Evolutionary conservation across 192 early-diverging fungal species (phyloP).

Genomic region (Coemansia sp.): DNA sequence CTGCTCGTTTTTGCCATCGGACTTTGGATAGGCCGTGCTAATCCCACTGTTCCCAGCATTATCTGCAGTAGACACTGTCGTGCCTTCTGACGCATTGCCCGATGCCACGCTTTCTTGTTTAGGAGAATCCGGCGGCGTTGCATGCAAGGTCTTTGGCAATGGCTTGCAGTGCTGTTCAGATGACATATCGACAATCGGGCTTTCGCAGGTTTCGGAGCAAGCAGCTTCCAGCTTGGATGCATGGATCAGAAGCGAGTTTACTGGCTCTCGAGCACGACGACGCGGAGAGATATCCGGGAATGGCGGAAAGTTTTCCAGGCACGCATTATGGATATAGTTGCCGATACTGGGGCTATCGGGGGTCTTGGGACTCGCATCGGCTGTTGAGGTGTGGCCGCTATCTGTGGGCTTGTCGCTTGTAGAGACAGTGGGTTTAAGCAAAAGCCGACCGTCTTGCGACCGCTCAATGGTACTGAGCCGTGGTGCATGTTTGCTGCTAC

Average conservation of each 20-base stretch:
- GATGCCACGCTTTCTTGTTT: conserved; percentile 11
- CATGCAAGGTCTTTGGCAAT: not conserved
- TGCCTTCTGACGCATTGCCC: conserved; percentile 11
- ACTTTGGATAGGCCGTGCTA: not conserved
- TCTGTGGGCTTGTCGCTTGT: not conserved
- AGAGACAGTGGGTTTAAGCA: conserved; percentile 11
- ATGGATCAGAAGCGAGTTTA: conserved; percentile 22
- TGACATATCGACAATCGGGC: too few relatives aligned
- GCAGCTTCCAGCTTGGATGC: conserved; percentile 5
- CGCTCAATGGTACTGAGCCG: conserved; percentile 46
- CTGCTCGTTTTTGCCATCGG: not conserved
- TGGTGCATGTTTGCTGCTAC: conserved; percentile 31
- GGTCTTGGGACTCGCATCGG: not conserved
- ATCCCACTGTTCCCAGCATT: not conserved
- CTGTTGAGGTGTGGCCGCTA: not conserved
- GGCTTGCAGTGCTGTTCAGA: too few relatives aligned
- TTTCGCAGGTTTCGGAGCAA: not conserved
- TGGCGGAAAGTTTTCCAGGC: conserved; percentile 16
- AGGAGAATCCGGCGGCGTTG: conserved; percentile 35
- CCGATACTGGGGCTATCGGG: not conserved
- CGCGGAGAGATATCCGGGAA: not conserved
- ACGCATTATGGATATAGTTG: not conserved
- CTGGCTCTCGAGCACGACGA: not conserved
- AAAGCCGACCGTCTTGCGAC: conserved; percentile 29
- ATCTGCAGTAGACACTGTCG: conserved; percentile 6